Evolutionary conservation across 768 basidiomycete species (phyloP).

Genomic region (Gymnopilus junonius): DNA sequence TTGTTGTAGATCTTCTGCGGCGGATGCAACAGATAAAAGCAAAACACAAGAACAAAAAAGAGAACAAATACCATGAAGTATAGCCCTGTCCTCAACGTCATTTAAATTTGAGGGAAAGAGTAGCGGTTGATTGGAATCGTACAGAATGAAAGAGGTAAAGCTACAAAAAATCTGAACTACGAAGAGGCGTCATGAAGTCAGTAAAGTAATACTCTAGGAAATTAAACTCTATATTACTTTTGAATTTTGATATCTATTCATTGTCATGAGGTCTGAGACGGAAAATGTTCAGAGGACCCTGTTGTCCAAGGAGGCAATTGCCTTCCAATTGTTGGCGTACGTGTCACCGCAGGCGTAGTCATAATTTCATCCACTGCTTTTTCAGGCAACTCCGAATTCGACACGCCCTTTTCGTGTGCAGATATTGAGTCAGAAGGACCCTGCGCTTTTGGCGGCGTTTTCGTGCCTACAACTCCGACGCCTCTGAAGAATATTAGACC

Average conservation of each 20-base stretch:
- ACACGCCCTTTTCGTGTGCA: background rate
- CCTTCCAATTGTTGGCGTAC: background rate
- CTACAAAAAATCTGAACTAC: no score
- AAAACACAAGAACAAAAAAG: no score
- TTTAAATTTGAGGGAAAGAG: no score
- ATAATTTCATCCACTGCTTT: background rate
- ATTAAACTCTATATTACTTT: background rate
- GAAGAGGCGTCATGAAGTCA: no score
- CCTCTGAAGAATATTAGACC: constrained; percentile 31
- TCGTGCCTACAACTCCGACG: constrained; percentile 32
- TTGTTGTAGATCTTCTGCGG: no score
- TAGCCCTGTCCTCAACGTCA: no score
- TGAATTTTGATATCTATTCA: background rate
- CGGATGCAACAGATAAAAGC: no score
- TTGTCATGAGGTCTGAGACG: background rate
- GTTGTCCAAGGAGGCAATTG: background rate
- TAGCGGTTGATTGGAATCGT: no score
- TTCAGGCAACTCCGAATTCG: background rate
- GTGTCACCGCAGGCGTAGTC: background rate
- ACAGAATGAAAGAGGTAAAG: no score
- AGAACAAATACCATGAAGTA: no score
- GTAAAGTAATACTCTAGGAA: background rate
- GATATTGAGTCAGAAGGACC: background rate
- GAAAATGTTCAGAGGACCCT: background rate
- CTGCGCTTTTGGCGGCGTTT: background rate